Conservation (phyloP, 495 filamentous ascomycete genomes). For the Xylaria telfairii region DNA sequence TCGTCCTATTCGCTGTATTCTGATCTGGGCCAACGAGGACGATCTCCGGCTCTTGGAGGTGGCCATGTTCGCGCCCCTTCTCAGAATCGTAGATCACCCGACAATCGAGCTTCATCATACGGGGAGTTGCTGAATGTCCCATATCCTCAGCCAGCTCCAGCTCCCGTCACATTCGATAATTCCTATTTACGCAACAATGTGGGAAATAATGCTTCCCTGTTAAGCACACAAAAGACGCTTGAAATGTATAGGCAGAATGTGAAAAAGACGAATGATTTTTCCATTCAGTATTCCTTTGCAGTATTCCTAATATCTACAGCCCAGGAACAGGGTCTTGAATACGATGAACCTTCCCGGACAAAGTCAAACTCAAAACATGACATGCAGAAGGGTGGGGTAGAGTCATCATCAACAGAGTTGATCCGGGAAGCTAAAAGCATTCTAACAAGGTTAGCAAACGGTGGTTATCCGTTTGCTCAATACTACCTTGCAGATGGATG, state of each 20-base stretch:
- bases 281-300: conserved; percentile 92
- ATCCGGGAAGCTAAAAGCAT: conserved; percentile 88
- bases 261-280: conserved; percentile 91
- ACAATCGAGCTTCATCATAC: conserved; percentile 79
- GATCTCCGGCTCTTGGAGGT: conserved; percentile 60
- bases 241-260: conserved; percentile 97
- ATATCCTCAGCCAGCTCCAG: conserved; percentile 84
- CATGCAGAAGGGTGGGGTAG: conserved; percentile 51
- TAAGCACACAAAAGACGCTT: conserved; percentile 88
- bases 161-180: conserved; percentile 76
- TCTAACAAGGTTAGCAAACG: conserved; percentile 81
- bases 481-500: conserved; percentile 97
- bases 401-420: conserved; percentile 66
- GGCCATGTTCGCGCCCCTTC: conserved; percentile 62
- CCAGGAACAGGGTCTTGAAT: conserved; percentile 64
- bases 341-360: conserved; percentile 46
- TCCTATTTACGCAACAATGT: conserved; percentile 75
- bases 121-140: conserved; percentile 86
- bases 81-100: conserved; percentile 73
- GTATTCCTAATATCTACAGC: conserved; percentile 89
- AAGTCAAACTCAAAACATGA: conserved; percentile 52
- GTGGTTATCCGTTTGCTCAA: conserved; percentile 92
- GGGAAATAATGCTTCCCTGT: conserved; percentile 84
- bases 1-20: conserved; percentile 76
- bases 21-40: conserved; percentile 65